A percentile compares a stretch with the other conserved stretches of the same genome.
Conservation (phyloP, 192 early-diverging fungal genomes). For the Coemansia sp. region DNA sequence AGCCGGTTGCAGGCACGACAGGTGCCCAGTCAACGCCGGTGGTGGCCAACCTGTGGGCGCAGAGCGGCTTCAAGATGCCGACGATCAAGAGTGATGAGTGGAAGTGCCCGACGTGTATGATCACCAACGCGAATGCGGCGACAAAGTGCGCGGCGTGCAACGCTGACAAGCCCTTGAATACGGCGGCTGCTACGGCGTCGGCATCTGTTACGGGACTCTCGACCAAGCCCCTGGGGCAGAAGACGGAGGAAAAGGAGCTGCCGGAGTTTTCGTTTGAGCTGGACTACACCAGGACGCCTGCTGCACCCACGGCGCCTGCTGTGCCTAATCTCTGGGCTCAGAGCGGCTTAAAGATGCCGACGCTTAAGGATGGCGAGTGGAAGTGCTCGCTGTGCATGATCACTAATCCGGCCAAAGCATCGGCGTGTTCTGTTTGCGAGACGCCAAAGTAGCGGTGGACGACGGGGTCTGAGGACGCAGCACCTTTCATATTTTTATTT, state of each 20-base stretch:
- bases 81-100: constrained; percentile 7
- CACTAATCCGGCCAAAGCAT: constrained; percentile 9
- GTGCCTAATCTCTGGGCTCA: constrained; percentile 6
- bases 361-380: constrained; percentile 22
- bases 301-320: not conserved
- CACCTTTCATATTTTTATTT: not conserved
- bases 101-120: constrained; percentile 19
- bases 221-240: too few relatives aligned
- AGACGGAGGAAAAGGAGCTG: constrained; percentile 25
- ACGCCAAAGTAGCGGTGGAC: constrained; percentile 13
- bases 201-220: not conserved
- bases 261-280: constrained; percentile 31
- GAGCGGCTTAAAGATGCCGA: constrained; percentile 3
- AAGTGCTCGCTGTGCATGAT: constrained; percentile 15
- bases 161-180: constrained; percentile 6
- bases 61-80: not conserved
- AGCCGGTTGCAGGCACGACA: not conserved
- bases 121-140: constrained; percentile 9
- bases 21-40: too few relatives aligned
- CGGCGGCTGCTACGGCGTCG: not conserved
- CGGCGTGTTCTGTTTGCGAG: constrained; percentile 29
- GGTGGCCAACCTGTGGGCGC: not conserved
- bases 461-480: too few relatives aligned
- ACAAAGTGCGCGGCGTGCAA: constrained; percentile 29
- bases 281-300: constrained; percentile 21